Evolutionary conservation across 306 rosid genomes (phyloP), one percentile per base, ranked within the genome.

Genomic region (Lablab purpureus): DNA sequence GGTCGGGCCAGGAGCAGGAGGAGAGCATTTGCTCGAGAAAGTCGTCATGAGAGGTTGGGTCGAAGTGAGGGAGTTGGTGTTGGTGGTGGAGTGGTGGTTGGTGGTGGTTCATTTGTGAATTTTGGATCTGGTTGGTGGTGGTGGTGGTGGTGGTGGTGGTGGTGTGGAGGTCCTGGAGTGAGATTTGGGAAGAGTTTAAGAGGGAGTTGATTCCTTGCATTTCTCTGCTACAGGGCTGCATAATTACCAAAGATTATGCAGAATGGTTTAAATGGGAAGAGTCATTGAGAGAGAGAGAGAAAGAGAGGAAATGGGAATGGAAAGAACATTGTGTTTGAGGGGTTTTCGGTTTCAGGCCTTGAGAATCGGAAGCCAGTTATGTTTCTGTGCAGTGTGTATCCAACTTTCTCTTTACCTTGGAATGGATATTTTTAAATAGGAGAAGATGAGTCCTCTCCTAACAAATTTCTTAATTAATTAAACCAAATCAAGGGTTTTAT

Each of bases 21-120:
- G 97, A 90, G 80, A 93, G 94, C 90, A 93, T 88, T 86, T 90
- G 98, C 36, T 93, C 92, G 58, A 93, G 91, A 43, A 93, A 93
- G 58, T 93, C 98, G 64, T 93, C 98, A 73, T 89, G 90, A 65
- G 96, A 70, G n/a, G 89, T 43, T 13, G 89, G 76, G 55, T 88
- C 91, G 34, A 86, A 89, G 84, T 84, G 87, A 63, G 73, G 50
- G n/a, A n/a, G 21, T 18, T 10, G 66, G 13, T 23, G 65, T 5
- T 28, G 66, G 2, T 58, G 64, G 0, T 58, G 34, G 6, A 73
- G 2, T 58, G 45, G 12, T 40, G 45, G 11, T 37, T n/a, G 43
- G 12, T 40, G 45, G 45, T 40, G 9, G 45, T 68, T 91, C 62
- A 84, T 87, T 67, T 79, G 88, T 27, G 84, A 58, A 12, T 71